Evolutionary conservation across 495 filamentous ascomycete genomes (phyloP), one percentile per base, ranked within the genome.

Genomic region (Xylaria scruposa): DNA sequence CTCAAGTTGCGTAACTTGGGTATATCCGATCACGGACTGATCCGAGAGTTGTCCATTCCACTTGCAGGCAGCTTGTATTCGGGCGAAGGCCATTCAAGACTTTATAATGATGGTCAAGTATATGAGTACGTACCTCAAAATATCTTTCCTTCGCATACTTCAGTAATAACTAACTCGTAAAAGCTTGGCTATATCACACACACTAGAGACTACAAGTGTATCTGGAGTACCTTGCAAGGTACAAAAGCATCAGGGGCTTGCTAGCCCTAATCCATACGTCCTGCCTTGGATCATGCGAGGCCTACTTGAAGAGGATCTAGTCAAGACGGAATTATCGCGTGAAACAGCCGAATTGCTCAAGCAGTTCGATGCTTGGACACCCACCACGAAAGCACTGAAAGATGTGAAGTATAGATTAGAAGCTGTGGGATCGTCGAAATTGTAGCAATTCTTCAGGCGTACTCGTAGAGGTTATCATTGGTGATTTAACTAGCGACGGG

Each of bases 371-470:
- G 90, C 93, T 56, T 99, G 96, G 96, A 94, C 92, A 78, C 96
- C 96, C 9, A 85, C 85, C 0, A 96, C 87, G 12, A 99, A 98
- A 83, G 91, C 91, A 42, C 82, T 99, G 67, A 97, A 94, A 81
- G 96, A 99, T 84, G 96, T 99, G 44, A 97, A 96, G 78, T 99
- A 97, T 79, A 87, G 96, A 74, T 83, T 99, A 51, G 96, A 99
- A 85, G 95, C 92, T 9, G 95, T 99, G 58, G 85, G 93, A 74
- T 94, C 92, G 74, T 94, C 92, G 7, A 97, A 94, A 80, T 83
- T 96, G 40, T 97, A 77, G 49, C 46, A 62, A 68, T 51, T 8
- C 6, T 67, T 40, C 19, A 33, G 58, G 67, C 29, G 61, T 49
- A 29, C 19, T 29, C 26, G 51, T 56, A 46, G 19, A 54, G 8